Evolutionary conservation across 441 rosid genomes (phyloP), one percentile per base, ranked within the genome.

Genomic region (Gossypium davidsonii): DNA sequence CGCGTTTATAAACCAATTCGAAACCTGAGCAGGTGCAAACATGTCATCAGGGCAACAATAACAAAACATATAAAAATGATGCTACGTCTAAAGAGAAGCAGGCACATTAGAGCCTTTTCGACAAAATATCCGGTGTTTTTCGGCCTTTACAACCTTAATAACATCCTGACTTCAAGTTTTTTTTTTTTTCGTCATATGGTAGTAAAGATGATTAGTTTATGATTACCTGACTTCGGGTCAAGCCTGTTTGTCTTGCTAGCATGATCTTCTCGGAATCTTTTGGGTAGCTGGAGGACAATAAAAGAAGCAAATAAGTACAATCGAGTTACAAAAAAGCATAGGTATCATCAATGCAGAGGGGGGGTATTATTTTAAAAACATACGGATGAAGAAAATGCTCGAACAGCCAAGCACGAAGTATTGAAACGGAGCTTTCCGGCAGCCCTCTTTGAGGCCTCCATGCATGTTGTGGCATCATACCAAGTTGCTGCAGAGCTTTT

Each of bases 351-450:
- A 6, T 46, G 21, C 26, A 23, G 56, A 23, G 23, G 65, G 64
- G 64, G 69, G 60, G 21, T 26, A 49, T 73, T 44, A 46, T 42
- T 15, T 61, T 49, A 74, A 74, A 31, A 76, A 82, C 77, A 81
- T 88, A 95, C 99, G 99, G 99, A 64, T 95, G 98, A 77, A 95
- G 99, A 79, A 95, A 95, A 88, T 95, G 99, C 85, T 95, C 99
- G 12, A 92, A 95, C 57, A 95, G 90, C 99, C 99, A 95, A 59
- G 97, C 98, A 15, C 98, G 99, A 63, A 95, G 99, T 71, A 95
- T 58, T 49, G 92, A 85, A 70, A 94, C 98, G 12, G 98, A 89
- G 81, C 85, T 91, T 78, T 95, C 99, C 57, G 99, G 99, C 74
- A 95, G 68, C 64, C 99, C 99, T 52, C 99, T 89, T 73, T 95